Evolutionary conservation across 164 flowering plant genomes (phyloP).

Genomic region (Cinnamomum chago): DNA sequence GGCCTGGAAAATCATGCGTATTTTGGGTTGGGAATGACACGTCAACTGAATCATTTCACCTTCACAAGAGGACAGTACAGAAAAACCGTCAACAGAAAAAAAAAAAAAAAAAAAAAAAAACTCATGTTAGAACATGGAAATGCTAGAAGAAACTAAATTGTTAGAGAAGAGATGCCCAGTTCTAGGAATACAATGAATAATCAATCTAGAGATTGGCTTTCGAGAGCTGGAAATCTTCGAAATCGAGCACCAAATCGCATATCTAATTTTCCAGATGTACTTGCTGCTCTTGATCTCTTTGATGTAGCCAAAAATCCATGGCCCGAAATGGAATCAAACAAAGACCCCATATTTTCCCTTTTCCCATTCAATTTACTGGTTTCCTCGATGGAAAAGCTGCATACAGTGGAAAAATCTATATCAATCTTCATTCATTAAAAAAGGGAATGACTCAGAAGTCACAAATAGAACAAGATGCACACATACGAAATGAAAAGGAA

Average conservation of each 20-base stretch:
- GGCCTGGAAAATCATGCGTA: too few species aligned
- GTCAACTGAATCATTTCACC: too few species aligned
- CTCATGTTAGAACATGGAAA: conserved; percentile 2
- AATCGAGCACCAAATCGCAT: conserved; percentile 43
- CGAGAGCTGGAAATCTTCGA: conserved; percentile 49
- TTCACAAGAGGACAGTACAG: too few species aligned
- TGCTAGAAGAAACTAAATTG: neutral
- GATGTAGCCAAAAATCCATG: conserved; percentile 45
- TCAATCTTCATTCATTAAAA: neutral
- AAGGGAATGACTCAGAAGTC: neutral
- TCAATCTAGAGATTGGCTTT: conserved; percentile 35
- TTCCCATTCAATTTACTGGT: conserved; percentile 21
- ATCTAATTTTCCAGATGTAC: conserved; percentile 24
- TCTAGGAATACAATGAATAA: neutral
- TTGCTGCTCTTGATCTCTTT: conserved; percentile 47
- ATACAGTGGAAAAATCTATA: neutral
- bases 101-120: neutral
- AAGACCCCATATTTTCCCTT: conserved; percentile 35
- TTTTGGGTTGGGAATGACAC: too few species aligned
- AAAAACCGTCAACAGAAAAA: neutral
- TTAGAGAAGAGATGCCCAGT: too few species aligned
- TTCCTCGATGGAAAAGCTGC: conserved; percentile 20
- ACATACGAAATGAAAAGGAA: neutral
- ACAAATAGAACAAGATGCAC: neutral
- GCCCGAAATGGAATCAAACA: conserved; percentile 44